These are phyloP conservation scores for Pelargonium australe DNA, from an alignment of 441 rosid species.

Conservation along the genomic window DNA sequence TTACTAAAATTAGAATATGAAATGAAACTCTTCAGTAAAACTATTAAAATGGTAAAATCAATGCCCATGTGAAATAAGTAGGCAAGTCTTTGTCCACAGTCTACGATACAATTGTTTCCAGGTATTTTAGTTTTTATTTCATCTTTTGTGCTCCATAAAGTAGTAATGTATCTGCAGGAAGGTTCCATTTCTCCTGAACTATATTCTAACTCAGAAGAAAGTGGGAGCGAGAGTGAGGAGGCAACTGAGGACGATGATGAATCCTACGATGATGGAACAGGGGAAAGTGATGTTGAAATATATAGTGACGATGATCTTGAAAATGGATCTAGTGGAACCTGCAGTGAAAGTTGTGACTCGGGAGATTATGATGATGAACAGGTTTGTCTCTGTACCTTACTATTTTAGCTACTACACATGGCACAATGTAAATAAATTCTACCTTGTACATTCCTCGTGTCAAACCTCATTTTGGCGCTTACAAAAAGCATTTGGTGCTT, in stretches of 20 bases:
- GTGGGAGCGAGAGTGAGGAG: conserved; percentile 78
- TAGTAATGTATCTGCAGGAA: conserved; percentile 51
- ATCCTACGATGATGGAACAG: conserved; percentile 54
- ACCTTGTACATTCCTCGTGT: neutral
- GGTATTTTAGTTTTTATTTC: conserved; percentile 3
- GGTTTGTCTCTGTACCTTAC: conserved; percentile 34
- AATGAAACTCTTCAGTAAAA: neutral
- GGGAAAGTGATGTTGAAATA: conserved; percentile 24
- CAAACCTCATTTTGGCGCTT: neutral
- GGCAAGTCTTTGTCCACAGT: neutral
- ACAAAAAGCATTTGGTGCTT: neutral
- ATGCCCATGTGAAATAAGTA: neutral
- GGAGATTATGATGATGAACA: conserved; percentile 37
- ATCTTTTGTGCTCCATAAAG: conserved; percentile 24
- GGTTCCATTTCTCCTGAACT: conserved; percentile 63
- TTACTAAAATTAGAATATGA: neutral
- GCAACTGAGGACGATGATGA: conserved; percentile 83
- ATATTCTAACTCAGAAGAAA: conserved; percentile 76
- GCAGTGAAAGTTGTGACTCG: conserved; percentile 39
- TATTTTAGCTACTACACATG: conserved; percentile 10
- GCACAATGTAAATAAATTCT: neutral
- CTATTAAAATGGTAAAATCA: neutral
- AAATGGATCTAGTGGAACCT: conserved; percentile 42
- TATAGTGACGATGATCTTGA: conserved; percentile 51
- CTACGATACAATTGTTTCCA: neutral